These are phyloP conservation scores for Aspergillus pseudoglaucus DNA, from an alignment of 2,329 filamentous ascomycete genomes.

Conservation along the genomic window DNA sequence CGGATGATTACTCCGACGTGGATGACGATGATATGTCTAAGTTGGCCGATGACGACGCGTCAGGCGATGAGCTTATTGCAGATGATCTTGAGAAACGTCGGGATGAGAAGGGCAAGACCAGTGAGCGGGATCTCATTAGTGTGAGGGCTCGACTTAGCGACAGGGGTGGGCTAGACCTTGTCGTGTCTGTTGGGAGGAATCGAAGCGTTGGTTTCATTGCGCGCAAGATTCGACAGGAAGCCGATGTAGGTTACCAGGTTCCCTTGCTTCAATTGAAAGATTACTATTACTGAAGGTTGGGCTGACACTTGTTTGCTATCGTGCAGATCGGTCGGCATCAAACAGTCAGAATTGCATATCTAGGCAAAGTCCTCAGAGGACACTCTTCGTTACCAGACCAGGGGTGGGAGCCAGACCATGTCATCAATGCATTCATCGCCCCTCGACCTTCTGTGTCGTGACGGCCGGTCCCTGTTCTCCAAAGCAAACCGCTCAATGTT, in stretches of 20 bases:
- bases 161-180: slow-evolving; percentile 55
- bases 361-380: slow-evolving; percentile 74
- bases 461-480: background rate
- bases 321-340: slow-evolving; percentile 52
- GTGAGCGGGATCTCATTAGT: slow-evolving; percentile 50
- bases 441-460: slow-evolving; percentile 11
- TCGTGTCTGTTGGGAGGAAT: slow-evolving; percentile 50
- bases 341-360: slow-evolving; percentile 66
- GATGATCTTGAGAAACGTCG: slow-evolving; percentile 37
- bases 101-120: slow-evolving; percentile 57
- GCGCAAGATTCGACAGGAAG: slow-evolving; percentile 57
- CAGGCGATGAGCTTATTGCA: slow-evolving; percentile 31
- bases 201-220: slow-evolving; percentile 61
- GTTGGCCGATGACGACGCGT: slow-evolving; percentile 31
- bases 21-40: slow-evolving; percentile 21
- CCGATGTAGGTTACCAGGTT: slow-evolving; percentile 48
- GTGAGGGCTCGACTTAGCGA: slow-evolving; percentile 62
- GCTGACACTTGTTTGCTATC: background rate
- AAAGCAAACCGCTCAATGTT: background rate
- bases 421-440: slow-evolving; percentile 70
- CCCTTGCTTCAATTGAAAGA: background rate
- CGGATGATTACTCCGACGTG: slow-evolving; percentile 16
- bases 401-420: slow-evolving; percentile 67
- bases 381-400: slow-evolving; percentile 58
- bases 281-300: too few species aligned